Conservation (phyloP, 2,329 filamentous ascomycete species). For the Corniculantispora saksenae region DNA sequence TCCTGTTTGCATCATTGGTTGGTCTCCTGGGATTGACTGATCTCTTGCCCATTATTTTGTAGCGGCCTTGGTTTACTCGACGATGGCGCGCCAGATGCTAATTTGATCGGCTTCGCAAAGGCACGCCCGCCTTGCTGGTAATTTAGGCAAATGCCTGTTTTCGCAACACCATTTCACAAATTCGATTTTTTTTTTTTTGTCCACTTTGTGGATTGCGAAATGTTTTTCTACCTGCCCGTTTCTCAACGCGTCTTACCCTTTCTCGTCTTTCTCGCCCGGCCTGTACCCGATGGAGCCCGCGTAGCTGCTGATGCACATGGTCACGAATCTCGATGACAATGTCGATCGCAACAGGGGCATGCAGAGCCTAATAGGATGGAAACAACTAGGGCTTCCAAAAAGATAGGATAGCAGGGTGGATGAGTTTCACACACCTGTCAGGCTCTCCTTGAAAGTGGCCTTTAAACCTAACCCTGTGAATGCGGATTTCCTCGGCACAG, state of each 20-base stretch:
- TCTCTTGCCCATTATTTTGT: neutral
- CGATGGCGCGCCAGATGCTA: no score
- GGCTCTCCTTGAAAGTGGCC: no score
- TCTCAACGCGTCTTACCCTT: neutral
- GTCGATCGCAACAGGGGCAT: constrained; percentile 8
- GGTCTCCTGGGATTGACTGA: neutral
- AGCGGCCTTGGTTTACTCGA: no score
- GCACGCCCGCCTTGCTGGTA: neutral
- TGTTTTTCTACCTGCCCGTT: no score
- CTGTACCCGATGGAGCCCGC: neutral
- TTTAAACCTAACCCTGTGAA: neutral
- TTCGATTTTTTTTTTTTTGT: neutral
- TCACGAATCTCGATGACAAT: constrained; percentile 13
- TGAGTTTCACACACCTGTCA: no score
- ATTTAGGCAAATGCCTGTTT: neutral
- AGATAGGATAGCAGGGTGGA: neutral
- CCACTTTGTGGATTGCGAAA: neutral
- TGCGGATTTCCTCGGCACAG: neutral
- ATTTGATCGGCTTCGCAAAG: no score
- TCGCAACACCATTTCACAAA: no score
- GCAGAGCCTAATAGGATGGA: no score
- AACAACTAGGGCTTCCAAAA: neutral
- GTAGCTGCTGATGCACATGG: neutral
- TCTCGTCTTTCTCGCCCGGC: neutral
- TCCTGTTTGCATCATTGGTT: neutral